Evolutionary conservation across 306 rosid species (phyloP).

Genomic region (Lotus japonicus): DNA sequence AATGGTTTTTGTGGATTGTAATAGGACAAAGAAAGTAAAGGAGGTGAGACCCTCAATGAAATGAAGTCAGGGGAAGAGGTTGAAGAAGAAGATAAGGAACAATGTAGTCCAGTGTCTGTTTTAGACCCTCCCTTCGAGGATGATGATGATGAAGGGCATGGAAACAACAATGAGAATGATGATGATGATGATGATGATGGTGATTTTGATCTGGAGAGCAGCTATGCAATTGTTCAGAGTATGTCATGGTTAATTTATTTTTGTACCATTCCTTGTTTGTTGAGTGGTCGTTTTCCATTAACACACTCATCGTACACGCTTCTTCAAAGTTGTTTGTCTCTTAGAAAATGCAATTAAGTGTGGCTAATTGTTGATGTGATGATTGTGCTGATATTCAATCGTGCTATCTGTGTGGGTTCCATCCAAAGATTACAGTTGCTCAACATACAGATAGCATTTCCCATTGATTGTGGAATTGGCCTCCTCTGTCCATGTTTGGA

Average conservation of each 20-base stretch:
- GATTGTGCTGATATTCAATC: slow-evolving; percentile 24
- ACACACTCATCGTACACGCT: slow-evolving; percentile 19
- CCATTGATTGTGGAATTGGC: slow-evolving; percentile 20
- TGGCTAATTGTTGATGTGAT: slow-evolving; percentile 16
- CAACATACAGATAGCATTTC: slow-evolving; percentile 11
- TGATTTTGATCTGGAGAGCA: slow-evolving; percentile 60
- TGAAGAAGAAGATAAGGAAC: slow-evolving; percentile 94
- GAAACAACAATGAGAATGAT: neutral
- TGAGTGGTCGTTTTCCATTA: slow-evolving; percentile 42
- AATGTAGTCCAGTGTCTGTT: slow-evolving; percentile 88
- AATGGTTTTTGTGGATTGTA: slow-evolving; percentile 1
- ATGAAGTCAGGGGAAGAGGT: slow-evolving; percentile 44
- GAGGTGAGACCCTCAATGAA: slow-evolving; percentile 29
- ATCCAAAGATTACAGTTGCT: slow-evolving; percentile 32
- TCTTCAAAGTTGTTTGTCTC: slow-evolving; percentile 22
- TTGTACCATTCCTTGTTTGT: slow-evolving; percentile 22
- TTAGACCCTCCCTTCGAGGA: slow-evolving; percentile 90
- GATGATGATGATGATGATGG: slow-evolving; percentile 23
- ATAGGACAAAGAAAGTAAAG: slow-evolving; percentile 39
- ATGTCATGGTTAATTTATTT: slow-evolving; percentile 41
- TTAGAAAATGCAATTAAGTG: neutral
- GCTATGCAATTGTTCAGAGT: slow-evolving; percentile 86
- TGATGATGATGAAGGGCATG: slow-evolving; percentile 51
- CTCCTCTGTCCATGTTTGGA: no score
- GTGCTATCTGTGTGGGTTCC: slow-evolving; percentile 59